These are phyloP conservation scores for Tuber brumale DNA, from an alignment of 495 filamentous ascomycete species.

Conservation along the genomic window DNA sequence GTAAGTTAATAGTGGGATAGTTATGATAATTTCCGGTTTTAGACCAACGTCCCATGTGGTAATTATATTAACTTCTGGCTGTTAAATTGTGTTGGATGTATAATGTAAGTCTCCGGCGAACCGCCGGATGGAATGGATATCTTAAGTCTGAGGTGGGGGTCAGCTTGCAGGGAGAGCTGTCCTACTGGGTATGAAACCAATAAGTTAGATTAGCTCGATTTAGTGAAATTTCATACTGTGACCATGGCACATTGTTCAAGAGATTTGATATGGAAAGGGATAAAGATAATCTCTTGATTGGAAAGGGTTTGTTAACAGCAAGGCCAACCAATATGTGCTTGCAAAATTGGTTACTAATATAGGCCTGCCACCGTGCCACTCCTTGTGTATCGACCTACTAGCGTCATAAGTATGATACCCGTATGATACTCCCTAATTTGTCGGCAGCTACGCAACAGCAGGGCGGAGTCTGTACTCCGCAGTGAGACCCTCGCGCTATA, in stretches of 20 bases:
- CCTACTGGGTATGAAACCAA: not conserved
- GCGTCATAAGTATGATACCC: not conserved
- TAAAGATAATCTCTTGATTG: not conserved
- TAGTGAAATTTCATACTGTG: not conserved
- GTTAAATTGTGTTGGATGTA: not conserved
- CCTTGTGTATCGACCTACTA: not conserved
- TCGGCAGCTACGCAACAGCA: too few relatives aligned
- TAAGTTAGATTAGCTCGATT: not conserved
- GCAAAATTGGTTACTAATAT: not conserved
- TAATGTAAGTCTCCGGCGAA: not conserved
- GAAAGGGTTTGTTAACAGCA: not conserved
- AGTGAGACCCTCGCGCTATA: not conserved
- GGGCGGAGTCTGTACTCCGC: too few relatives aligned
- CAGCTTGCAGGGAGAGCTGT: not conserved
- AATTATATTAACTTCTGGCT: not conserved
- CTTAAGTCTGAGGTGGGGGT: not conserved
- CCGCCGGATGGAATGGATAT: not conserved
- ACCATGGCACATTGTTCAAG: not conserved
- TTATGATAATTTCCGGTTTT: not conserved
- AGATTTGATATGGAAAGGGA: not conserved
- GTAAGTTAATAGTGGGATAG: not conserved
- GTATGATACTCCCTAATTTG: too few relatives aligned
- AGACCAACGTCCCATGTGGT: not conserved
- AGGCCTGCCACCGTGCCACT: not conserved
- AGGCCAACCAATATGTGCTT: not conserved